Conservation (phyloP, 2,329 filamentous ascomycete genomes). For the Clarireedia monteithiana region DNA sequence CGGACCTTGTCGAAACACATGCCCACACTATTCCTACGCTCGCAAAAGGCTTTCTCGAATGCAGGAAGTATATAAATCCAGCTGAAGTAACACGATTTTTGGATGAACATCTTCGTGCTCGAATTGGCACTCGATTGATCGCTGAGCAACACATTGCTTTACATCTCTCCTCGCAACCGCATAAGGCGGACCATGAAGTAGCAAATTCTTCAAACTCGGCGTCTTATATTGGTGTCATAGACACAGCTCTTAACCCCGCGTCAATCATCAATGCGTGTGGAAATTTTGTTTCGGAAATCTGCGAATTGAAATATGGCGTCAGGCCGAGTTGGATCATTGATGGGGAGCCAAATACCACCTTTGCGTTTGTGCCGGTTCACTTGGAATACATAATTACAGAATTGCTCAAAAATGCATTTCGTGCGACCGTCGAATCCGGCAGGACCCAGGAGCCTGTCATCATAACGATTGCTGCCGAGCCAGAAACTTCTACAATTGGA, state of each 20-base stretch:
- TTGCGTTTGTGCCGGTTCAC: conserved; percentile 92
- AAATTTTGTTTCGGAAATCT: conserved; percentile 88
- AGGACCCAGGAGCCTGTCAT: conserved; percentile 75
- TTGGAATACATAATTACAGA: conserved; percentile 97
- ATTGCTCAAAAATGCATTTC: conserved; percentile 92
- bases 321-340: conserved; percentile 74
- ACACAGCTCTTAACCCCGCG: conserved; percentile 78
- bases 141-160: conserved; percentile 95
- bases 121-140: conserved; percentile 89
- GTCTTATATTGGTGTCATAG: conserved; percentile 89
- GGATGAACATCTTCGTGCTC: conserved; percentile 85
- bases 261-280: conserved; percentile 78
- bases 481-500: conserved; percentile 14
- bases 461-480: conserved; percentile 76
- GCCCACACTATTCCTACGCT: conserved; percentile 90
- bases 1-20: conserved; percentile 92
- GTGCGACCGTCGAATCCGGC: conserved; percentile 82
- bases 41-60: conserved; percentile 88
- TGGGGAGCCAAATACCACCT: conserved; percentile 78
- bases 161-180: conserved; percentile 67
- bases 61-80: conserved; percentile 78
- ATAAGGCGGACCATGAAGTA: conserved; percentile 39
- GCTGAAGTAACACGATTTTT: conserved; percentile 83
- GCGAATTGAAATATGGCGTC: conserved; percentile 90
- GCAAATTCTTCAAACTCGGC: conserved; percentile 23